Conservation (phyloP, 148 eudicot genomes). For the Chenopodium quinoa region DNA sequence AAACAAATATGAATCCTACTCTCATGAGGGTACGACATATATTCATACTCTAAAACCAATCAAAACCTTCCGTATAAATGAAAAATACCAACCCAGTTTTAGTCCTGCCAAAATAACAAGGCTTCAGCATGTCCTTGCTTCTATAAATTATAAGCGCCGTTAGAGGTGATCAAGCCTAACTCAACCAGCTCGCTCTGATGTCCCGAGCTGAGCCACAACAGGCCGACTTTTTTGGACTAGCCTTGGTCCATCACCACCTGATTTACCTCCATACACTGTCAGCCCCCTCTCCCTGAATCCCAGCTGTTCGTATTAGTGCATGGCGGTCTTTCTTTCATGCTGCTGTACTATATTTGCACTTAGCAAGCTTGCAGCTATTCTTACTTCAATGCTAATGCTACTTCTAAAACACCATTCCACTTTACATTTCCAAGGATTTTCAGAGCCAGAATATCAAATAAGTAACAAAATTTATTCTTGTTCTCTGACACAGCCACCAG, state of each 20-base stretch:
- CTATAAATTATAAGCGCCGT: not conserved
- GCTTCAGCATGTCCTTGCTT: not conserved
- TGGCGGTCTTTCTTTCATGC: not conserved
- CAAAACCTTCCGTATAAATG: not conserved
- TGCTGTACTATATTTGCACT: not conserved
- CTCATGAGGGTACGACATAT: too few species aligned
- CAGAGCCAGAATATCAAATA: not conserved
- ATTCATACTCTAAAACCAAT: not conserved
- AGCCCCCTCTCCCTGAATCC: not conserved
- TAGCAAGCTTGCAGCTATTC: not conserved
- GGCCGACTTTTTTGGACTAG: too few species aligned
- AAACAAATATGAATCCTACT: not conserved
- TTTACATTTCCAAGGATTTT: not conserved
- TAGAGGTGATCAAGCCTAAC: too few species aligned
- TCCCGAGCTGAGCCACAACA: too few species aligned
- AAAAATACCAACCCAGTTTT: not conserved
- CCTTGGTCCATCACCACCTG: too few species aligned
- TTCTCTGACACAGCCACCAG: conserved; percentile 78
- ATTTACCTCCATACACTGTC: too few species aligned
- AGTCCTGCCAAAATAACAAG: not conserved
- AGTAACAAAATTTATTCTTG: conserved; percentile 8
- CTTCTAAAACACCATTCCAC: not conserved
- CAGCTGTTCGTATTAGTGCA: not conserved
- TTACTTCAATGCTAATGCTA: not conserved
- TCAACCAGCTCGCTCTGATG: too few species aligned